phyloP scores from a whole-genome alignment of 2,329 filamentous ascomycete species.

The Fonsecaea monophora region DNA sequence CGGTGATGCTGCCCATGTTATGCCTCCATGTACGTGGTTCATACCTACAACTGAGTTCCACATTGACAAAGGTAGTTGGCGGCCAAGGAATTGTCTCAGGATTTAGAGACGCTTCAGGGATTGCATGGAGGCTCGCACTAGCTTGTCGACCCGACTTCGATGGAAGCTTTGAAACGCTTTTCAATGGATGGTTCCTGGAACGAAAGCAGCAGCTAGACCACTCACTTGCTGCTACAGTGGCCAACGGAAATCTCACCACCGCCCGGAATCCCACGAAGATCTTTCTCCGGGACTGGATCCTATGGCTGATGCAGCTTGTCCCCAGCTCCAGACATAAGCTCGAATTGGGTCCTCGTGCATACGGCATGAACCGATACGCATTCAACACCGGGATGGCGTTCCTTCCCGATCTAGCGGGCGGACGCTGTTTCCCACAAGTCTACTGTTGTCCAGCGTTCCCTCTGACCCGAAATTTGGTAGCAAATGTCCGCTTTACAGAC shows the following conservation, averaged over 20 bases:
- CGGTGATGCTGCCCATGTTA: conserved; percentile 61
- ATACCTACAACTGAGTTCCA: neutral
- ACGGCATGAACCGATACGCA: conserved; percentile 43
- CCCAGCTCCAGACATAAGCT: conserved; percentile 43
- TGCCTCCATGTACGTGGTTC: conserved; percentile 53
- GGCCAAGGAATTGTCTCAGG: conserved; percentile 53
- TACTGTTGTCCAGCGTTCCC: conserved; percentile 41
- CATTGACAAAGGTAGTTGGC: conserved; percentile 43
- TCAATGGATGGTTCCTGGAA: conserved; percentile 46
- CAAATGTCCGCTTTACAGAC: conserved; percentile 43
- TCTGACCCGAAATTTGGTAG: neutral
- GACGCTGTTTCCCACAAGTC: conserved; percentile 45
- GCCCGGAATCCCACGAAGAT: conserved; percentile 42
- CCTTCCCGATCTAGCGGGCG: conserved; percentile 43
- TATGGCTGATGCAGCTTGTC: conserved; percentile 45
- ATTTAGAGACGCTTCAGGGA: conserved; percentile 47
- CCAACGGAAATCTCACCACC: conserved; percentile 45
- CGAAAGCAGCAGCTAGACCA: conserved; percentile 48
- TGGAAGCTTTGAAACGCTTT: conserved; percentile 39
- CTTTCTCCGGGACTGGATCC: conserved; percentile 43
- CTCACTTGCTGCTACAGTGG: conserved; percentile 45
- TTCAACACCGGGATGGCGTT: conserved; percentile 44
- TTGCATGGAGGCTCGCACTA: conserved; percentile 48
- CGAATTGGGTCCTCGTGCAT: conserved; percentile 43
- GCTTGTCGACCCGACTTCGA: conserved; percentile 37